Conservation (phyloP, 208 protist genomes). For the Naegleria fowleri region DNA sequence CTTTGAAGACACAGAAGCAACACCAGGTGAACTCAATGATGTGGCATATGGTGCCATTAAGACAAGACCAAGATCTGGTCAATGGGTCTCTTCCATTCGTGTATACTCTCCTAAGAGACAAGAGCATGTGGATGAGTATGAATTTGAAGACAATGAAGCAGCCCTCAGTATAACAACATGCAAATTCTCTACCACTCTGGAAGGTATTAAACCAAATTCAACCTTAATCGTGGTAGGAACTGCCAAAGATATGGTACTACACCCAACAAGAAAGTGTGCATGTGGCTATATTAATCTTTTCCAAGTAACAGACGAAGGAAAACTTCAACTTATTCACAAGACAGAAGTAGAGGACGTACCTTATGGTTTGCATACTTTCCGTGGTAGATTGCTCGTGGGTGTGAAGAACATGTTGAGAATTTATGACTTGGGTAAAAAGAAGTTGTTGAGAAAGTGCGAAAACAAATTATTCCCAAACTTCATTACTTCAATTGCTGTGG, state of each 20-base stretch:
- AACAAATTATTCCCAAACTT: slow-evolving; percentile 60
- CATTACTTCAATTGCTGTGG: slow-evolving; percentile 52
- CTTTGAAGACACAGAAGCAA: neutral
- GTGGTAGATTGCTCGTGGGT: slow-evolving; percentile 59
- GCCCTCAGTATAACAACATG: slow-evolving; percentile 47
- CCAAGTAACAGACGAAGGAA: slow-evolving; percentile 16
- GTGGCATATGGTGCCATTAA: slow-evolving; percentile 32
- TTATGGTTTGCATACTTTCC: slow-evolving; percentile 56
- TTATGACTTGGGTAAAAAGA: slow-evolving; percentile 73
- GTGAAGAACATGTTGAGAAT: slow-evolving; percentile 58
- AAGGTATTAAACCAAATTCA: slow-evolving; percentile 46
- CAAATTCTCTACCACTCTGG: slow-evolving; percentile 35
- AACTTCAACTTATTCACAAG: slow-evolving; percentile 56
- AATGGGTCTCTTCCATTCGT: slow-evolving; percentile 62
- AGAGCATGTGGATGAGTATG: slow-evolving; percentile 43
- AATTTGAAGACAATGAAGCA: slow-evolving; percentile 66
- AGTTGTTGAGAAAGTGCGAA: slow-evolving; percentile 78
- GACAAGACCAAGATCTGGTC: slow-evolving; percentile 33
- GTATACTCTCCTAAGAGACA: slow-evolving; percentile 51
- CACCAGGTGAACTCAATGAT: neutral
- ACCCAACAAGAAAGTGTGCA: slow-evolving; percentile 14
- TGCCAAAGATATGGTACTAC: slow-evolving; percentile 38
- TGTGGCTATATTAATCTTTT: slow-evolving; percentile 38
- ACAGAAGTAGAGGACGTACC: slow-evolving; percentile 65
- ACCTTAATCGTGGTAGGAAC: slow-evolving; percentile 58